phyloP scores from a whole-genome alignment of 352 stramenopile species.

The Phytophthora kernoviae region DNA sequence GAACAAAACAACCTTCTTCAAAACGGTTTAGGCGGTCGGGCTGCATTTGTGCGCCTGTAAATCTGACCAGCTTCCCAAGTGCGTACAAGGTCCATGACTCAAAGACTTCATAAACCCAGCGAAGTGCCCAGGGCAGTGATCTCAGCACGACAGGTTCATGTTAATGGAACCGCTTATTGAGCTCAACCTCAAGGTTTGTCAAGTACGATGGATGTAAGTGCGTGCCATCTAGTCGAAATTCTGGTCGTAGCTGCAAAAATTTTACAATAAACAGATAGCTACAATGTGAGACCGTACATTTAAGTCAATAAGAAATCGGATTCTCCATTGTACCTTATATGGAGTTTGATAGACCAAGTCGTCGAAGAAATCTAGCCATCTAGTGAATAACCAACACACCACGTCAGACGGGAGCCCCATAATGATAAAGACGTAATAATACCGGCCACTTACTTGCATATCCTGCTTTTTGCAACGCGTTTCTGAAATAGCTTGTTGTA shows the following conservation, averaged over 20 bases:
- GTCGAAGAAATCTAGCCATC: constrained; percentile 92
- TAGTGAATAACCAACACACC: constrained; percentile 16
- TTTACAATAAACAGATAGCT: background rate
- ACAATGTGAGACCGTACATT: background rate
- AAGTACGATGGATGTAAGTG: constrained; percentile 86
- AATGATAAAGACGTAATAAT: background rate
- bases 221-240: constrained; percentile 80
- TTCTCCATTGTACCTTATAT: constrained; percentile 41
- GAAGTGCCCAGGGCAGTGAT: background rate
- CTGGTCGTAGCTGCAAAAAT: constrained; percentile 49
- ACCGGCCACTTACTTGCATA: constrained; percentile 41
- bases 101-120: no score
- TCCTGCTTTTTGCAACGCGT: constrained; percentile 39
- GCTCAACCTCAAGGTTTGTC: constrained; percentile 40
- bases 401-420: constrained; percentile 1
- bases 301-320: background rate
- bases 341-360: constrained; percentile 56
- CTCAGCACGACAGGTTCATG: background rate
- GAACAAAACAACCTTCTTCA: no score
- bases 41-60: no score
- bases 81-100: no score
- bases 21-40: no score
- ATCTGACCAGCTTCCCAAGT: no score
- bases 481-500: constrained; percentile 83
- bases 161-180: constrained; percentile 16